A percentile compares a stretch with the other conserved stretches of the same genome.
These are phyloP conservation scores for Alternaria hordeiaustralica DNA, from an alignment of 2,329 filamentous ascomycete genomes.

Conservation along the genomic window DNA sequence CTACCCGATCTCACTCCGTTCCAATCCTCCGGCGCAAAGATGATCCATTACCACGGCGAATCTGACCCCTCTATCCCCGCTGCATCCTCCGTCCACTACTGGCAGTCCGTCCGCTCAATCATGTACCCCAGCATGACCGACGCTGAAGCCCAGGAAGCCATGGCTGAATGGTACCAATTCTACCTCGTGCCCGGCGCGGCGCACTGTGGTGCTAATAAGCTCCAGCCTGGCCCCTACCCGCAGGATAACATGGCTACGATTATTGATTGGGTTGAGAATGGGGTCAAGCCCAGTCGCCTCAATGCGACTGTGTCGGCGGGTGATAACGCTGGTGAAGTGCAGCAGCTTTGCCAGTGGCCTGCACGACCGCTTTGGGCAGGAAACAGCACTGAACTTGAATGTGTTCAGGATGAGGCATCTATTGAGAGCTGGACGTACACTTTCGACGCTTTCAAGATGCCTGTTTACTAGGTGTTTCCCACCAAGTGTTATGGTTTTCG, in stretches of 20 bases:
- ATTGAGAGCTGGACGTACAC: constrained; percentile 51
- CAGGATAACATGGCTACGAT: constrained; percentile 48
- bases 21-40: constrained; percentile 59
- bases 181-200: constrained; percentile 62
- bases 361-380: constrained; percentile 49
- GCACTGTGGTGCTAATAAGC: constrained; percentile 53
- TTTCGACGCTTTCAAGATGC: constrained; percentile 50
- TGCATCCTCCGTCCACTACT: constrained; percentile 63
- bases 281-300: constrained; percentile 53
- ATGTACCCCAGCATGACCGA: constrained; percentile 56
- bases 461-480: constrained; percentile 16
- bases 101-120: constrained; percentile 58
- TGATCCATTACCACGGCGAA: constrained; percentile 66
- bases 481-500: not conserved
- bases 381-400: constrained; percentile 45
- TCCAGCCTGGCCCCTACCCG: constrained; percentile 48
- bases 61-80: constrained; percentile 61
- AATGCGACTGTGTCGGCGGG: constrained; percentile 48
- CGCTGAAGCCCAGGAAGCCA: constrained; percentile 49
- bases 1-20: constrained; percentile 61
- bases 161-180: constrained; percentile 62
- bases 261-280: constrained; percentile 62
- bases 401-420: constrained; percentile 49
- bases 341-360: constrained; percentile 54
- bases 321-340: constrained; percentile 44